Conservation (phyloP, 495 filamentous ascomycete genomes). For the Bacidia rubella region DNA sequence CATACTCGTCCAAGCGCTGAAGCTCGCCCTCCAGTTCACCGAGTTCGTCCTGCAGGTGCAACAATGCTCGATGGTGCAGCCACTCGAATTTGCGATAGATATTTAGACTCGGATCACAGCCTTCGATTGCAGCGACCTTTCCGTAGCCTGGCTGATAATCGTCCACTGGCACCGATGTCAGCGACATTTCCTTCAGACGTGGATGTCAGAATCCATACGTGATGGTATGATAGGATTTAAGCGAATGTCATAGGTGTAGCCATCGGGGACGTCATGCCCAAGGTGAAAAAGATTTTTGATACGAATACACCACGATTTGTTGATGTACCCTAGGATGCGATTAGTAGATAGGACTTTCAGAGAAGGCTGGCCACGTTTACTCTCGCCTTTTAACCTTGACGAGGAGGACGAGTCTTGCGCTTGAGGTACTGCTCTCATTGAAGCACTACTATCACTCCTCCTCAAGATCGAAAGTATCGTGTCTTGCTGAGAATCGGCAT, state of each 20-base stretch:
- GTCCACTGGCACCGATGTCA: conserved; percentile 18
- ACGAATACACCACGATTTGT: too few species aligned
- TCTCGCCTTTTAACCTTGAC: too few species aligned
- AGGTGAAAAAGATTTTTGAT: too few species aligned
- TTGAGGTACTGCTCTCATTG: too few species aligned
- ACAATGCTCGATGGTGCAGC: conserved; percentile 24
- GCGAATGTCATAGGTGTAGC: neutral
- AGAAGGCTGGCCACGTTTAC: too few species aligned
- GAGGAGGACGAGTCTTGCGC: too few species aligned
- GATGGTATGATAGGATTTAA: neutral
- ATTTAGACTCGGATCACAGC: conserved; percentile 24
- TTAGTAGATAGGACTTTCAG: too few species aligned
- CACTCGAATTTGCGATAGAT: conserved; percentile 27
- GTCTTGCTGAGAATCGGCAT: too few species aligned
- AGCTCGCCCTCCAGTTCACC: conserved; percentile 22
- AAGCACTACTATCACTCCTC: too few species aligned
- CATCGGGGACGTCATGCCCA: conserved; percentile 9
- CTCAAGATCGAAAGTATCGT: too few species aligned
- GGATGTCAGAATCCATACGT: neutral
- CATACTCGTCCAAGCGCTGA: conserved; percentile 18
- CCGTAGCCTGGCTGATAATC: conserved; percentile 24
- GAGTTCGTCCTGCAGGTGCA: conserved; percentile 27
- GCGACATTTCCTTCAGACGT: neutral
- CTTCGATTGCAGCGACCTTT: conserved; percentile 24
- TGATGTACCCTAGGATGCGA: too few species aligned